A percentile compares a stretch with the other conserved stretches of the same genome.
These are phyloP conservation scores for Fonsecaea erecta DNA, from an alignment of 2,329 filamentous ascomycete genomes.

Conservation along the genomic window DNA sequence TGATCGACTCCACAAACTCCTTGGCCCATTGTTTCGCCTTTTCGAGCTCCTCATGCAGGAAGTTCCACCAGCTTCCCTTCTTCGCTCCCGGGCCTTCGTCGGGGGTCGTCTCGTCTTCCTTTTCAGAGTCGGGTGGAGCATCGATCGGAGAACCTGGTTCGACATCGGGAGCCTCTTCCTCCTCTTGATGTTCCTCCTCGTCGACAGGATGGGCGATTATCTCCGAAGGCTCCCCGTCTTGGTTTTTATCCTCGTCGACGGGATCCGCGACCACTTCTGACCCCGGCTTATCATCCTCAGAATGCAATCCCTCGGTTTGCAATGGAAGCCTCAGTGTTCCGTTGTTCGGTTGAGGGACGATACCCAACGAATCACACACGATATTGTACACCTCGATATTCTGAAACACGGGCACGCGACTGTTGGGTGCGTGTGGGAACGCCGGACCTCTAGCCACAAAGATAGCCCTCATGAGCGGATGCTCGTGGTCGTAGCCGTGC, in stretches of 20 bases:
- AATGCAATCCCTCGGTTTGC: constrained; percentile 51
- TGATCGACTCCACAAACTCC: constrained; percentile 36
- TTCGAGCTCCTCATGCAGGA: constrained; percentile 35
- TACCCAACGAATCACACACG: constrained; percentile 81
- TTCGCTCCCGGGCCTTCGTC: constrained; percentile 10
- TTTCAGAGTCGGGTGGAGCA: not conserved
- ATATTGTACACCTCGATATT: constrained; percentile 96
- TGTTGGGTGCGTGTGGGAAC: constrained; percentile 84
- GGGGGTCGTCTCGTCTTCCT: not conserved
- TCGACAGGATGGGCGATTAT: not conserved
- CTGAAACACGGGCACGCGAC: constrained; percentile 80
- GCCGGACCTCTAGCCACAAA: constrained; percentile 91
- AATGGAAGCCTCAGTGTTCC: constrained; percentile 70
- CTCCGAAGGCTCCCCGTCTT: constrained; percentile 4
- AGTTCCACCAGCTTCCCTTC: constrained; percentile 36
- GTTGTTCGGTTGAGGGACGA: constrained; percentile 79
- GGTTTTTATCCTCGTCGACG: constrained; percentile 15
- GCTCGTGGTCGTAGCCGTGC: constrained; percentile 93
- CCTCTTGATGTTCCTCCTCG: constrained; percentile 6
- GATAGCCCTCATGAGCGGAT: constrained; percentile 94
- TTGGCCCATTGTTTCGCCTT: constrained; percentile 39
- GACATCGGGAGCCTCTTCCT: not conserved
- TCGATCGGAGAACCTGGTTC: not conserved
- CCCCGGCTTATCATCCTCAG: constrained; percentile 44
- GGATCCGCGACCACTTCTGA: constrained; percentile 30